Conservation (phyloP, 2,329 filamentous ascomycete genomes). For the Arthrobotrys pseudoclavata region DNA sequence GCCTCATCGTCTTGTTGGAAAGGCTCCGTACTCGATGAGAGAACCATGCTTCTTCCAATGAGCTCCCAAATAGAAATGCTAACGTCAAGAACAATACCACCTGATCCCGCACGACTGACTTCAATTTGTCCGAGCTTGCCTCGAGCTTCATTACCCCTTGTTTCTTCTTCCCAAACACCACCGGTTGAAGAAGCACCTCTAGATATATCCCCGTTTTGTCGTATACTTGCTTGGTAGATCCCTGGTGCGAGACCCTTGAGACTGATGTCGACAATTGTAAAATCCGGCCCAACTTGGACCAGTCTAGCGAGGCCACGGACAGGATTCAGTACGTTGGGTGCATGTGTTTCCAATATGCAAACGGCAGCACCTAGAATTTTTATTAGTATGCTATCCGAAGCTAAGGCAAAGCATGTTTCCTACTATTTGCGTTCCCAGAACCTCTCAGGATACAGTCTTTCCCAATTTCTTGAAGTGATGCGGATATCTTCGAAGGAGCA, state of each 20-base stretch:
- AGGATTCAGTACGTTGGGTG: slow-evolving; percentile 73
- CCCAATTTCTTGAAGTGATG: slow-evolving; percentile 88
- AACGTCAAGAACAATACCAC: slow-evolving; percentile 83
- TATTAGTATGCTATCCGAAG: slow-evolving; percentile 28
- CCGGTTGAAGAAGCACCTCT: slow-evolving; percentile 85
- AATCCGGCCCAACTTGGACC: slow-evolving; percentile 84
- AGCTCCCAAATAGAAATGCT: slow-evolving; percentile 93
- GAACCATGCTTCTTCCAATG: slow-evolving; percentile 91
- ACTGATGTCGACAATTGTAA: slow-evolving; percentile 89
- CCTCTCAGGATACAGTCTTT: slow-evolving; percentile 94
- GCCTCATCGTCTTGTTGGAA: slow-evolving; percentile 70
- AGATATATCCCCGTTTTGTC: slow-evolving; percentile 88
- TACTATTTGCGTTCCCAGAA: slow-evolving; percentile 86
- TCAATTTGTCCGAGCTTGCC: slow-evolving; percentile 81
- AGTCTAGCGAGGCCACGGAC: slow-evolving; percentile 91
- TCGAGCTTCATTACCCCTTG: slow-evolving; percentile 69
- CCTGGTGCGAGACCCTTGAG: slow-evolving; percentile 85
- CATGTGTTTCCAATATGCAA: slow-evolving; percentile 92
- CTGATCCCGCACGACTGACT: slow-evolving; percentile 81
- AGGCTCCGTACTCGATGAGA: slow-evolving; percentile 76
- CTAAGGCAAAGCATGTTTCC: slow-evolving; percentile 16
- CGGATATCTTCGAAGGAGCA: slow-evolving; percentile 88
- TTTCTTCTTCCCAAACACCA: slow-evolving; percentile 77
- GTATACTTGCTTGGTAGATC: slow-evolving; percentile 84
- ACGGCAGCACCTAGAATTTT: slow-evolving; percentile 78